Conservation (phyloP, 2,329 filamentous ascomycete genomes). For the Clonostachys solani region DNA sequence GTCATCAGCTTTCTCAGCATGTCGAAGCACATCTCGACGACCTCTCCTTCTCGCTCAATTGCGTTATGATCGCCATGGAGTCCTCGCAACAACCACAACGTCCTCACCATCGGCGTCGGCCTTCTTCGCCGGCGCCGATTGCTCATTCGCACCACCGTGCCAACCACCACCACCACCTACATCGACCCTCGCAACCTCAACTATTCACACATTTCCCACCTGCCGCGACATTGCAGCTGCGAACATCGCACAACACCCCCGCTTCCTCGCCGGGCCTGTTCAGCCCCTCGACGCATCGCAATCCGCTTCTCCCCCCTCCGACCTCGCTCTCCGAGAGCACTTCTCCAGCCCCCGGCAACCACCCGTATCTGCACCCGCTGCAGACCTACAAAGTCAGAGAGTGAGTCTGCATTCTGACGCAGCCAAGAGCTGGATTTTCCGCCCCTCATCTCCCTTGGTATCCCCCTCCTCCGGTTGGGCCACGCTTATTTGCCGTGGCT, state of each 20-base stretch:
- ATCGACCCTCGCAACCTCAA: not conserved
- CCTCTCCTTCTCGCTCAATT: not conserved
- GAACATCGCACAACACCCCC: conserved; percentile 52
- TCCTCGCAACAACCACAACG: not conserved
- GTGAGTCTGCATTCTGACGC: conserved; percentile 42
- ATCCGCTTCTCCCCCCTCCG: conserved; percentile 14
- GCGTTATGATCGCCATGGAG: not conserved
- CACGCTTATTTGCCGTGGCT: too few species aligned
- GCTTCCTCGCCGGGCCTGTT: conserved; percentile 59
- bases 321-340: conserved; percentile 48
- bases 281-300: conserved; percentile 43
- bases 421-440: conserved; percentile 1
- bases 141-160: not conserved
- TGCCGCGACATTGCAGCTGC: conserved; percentile 33
- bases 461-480: not conserved
- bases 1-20: not conserved
- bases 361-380: conserved; percentile 65
- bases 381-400: conserved; percentile 73
- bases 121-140: not conserved
- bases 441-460: not conserved
- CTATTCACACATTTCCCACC: conserved; percentile 21
- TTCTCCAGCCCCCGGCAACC: conserved; percentile 45
- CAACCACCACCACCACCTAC: not conserved
- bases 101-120: not conserved
- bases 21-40: not conserved